Percentiles rank a stretch among this genome's conserved stretches.
Evolutionary conservation across 225 moss, liverwort and hornwort species (phyloP).

Genomic region (Ulota crispa): DNA sequence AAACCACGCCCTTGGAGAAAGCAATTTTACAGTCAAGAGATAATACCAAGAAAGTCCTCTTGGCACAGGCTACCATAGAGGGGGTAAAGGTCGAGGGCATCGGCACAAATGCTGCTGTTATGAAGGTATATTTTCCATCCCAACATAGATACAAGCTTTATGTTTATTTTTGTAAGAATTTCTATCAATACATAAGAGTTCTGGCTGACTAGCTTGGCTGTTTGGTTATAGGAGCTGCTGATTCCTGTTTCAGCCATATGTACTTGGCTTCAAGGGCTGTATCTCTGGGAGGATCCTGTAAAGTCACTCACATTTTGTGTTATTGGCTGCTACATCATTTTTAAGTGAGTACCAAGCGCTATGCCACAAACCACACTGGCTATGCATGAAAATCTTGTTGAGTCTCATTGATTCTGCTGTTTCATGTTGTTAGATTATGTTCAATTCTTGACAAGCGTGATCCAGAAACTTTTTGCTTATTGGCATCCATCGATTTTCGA

Average conservation of each 20-base stretch:
- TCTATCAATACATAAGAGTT: neutral
- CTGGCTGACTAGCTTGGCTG: conserved; percentile 8
- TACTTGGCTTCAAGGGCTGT: conserved; percentile 61
- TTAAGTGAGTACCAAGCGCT: conserved; percentile 52
- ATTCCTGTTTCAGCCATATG: conserved; percentile 45
- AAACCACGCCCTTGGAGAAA: conserved; percentile 71
- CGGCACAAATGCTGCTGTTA: conserved; percentile 78
- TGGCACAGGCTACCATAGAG: conserved; percentile 80
- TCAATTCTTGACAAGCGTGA: neutral
- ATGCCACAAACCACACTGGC: neutral
- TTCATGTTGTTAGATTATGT: conserved; percentile 9
- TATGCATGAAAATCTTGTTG: neutral
- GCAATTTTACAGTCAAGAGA: conserved; percentile 76
- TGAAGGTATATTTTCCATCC: conserved; percentile 58
- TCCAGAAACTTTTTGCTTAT: neutral
- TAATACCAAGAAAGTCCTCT: conserved; percentile 70
- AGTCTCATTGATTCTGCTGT: conserved; percentile 1
- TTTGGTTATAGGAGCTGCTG: conserved; percentile 64
- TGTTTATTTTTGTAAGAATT: neutral
- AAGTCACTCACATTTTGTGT: conserved; percentile 66
- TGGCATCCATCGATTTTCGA: neutral
- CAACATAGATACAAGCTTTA: neutral
- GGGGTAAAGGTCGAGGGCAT: conserved; percentile 91
- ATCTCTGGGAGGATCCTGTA: conserved; percentile 71
- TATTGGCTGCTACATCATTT: conserved; percentile 68